Percentiles rank a stretch among this genome's conserved stretches.
phyloP scores from a whole-genome alignment of 2,329 filamentous ascomycete genomes.

The Alternaria sp. region DNA sequence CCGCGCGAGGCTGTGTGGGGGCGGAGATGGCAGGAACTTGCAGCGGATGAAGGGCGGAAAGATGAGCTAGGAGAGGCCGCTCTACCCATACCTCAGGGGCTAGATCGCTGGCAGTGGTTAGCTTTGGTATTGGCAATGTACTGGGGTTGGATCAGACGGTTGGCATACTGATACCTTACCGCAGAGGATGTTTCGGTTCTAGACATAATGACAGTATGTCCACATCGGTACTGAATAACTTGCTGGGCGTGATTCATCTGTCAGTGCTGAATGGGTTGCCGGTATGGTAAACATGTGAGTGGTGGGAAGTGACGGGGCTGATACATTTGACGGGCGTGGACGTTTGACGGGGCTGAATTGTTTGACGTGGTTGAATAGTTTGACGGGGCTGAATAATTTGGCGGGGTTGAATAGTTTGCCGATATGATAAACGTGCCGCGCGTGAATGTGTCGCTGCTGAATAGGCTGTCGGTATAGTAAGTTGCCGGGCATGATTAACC shows the following conservation, averaged over 20 bases:
- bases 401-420: background rate
- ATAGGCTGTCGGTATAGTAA: background rate
- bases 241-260: background rate
- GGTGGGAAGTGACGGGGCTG: background rate
- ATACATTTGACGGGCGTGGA: background rate
- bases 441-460: background rate
- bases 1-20: background rate
- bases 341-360: background rate
- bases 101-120: background rate
- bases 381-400: too few relatives aligned
- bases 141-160: background rate
- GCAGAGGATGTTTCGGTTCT: background rate
- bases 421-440: background rate
- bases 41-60: background rate
- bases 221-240: background rate
- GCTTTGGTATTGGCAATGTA: background rate
- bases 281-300: background rate
- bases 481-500: background rate
- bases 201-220: too few relatives aligned
- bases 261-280: background rate
- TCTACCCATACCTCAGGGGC: background rate
- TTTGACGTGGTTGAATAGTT: background rate
- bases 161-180: background rate
- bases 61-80: background rate
- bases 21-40: background rate